Percentiles rank a stretch among this genome's conserved stretches.
phyloP scores from a whole-genome alignment of 805 yeast genomes.

The Saccharomycopsis sp. region DNA sequence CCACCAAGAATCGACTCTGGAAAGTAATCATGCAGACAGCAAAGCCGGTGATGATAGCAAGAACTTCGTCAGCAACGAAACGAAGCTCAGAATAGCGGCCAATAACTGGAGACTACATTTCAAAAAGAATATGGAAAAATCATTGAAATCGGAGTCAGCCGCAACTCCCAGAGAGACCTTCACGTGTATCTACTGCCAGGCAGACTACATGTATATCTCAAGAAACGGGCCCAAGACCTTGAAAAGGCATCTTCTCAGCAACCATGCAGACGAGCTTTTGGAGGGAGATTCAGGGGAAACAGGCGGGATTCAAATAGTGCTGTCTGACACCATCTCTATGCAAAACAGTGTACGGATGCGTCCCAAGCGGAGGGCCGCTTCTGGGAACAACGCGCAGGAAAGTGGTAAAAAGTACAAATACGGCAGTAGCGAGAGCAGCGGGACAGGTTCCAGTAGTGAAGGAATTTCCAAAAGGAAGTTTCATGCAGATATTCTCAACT shows the following conservation, averaged over 20 bases:
- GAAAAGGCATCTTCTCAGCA: conserved; percentile 18
- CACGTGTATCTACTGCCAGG: conserved; percentile 16
- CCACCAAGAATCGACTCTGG: no score
- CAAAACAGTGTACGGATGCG: background rate
- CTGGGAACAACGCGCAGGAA: background rate
- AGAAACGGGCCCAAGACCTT: conserved; percentile 21
- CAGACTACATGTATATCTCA: conserved; percentile 12
- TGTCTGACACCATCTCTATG: background rate
- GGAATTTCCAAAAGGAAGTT: conserved; percentile 39
- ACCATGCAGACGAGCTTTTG: conserved; percentile 17
- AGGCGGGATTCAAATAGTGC: background rate
- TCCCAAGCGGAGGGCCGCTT: background rate
- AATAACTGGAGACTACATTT: conserved; percentile 16
- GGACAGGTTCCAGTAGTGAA: no score
- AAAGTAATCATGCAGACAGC: background rate
- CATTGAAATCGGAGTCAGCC: background rate
- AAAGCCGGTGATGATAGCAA: background rate
- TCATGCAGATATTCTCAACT: conserved; percentile 44
- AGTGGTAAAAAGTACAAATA: background rate
- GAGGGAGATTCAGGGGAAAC: background rate
- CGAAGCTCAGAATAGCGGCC: conserved; percentile 11
- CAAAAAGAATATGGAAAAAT: conserved; percentile 9
- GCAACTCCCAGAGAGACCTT: background rate
- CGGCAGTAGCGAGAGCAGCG: background rate
- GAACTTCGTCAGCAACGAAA: background rate